Percentiles rank a stretch among this genome's conserved stretches.
Conservation (phyloP, 2,329 filamentous ascomycete genomes). For the Sporothrix schenckii region DNA sequence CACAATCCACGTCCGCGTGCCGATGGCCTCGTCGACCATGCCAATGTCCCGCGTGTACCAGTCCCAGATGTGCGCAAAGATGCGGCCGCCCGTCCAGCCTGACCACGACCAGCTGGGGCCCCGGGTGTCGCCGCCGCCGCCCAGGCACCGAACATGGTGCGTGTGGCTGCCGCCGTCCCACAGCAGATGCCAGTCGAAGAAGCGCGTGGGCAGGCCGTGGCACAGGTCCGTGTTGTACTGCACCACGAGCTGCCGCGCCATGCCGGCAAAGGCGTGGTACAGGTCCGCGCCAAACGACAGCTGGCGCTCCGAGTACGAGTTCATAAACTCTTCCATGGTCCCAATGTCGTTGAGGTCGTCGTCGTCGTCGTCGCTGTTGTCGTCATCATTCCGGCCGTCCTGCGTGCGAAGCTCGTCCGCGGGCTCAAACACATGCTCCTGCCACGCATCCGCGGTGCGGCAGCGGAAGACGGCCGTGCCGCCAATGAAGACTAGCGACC, state of each 20-base stretch:
- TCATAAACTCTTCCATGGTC: too few relatives aligned
- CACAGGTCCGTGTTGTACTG: neutral
- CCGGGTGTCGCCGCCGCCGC: neutral
- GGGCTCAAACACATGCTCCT: too few relatives aligned
- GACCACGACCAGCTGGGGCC: neutral
- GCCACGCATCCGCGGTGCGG: too few relatives aligned
- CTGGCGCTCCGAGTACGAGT: neutral
- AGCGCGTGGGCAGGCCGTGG: neutral
- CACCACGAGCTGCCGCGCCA: neutral
- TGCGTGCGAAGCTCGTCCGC: too few relatives aligned
- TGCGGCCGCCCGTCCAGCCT: neutral
- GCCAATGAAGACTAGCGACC: neutral
- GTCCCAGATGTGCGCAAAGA: neutral
- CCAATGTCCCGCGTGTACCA: too few relatives aligned
- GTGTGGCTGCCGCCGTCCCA: neutral
- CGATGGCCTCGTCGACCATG: neutral
- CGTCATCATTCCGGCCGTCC: too few relatives aligned
- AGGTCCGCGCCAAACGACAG: neutral
- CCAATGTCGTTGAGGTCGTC: too few relatives aligned
- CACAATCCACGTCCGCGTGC: neutral
- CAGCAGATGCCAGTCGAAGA: constrained; percentile 6
- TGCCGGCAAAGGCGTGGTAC: neutral
- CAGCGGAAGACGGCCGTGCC: neutral
- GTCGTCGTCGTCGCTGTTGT: too few relatives aligned
- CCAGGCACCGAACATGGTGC: too few relatives aligned